Base-by-base conservation (phyloP, 2,329 filamentous ascomycete species). In the Fusarium globosum region DNA sequence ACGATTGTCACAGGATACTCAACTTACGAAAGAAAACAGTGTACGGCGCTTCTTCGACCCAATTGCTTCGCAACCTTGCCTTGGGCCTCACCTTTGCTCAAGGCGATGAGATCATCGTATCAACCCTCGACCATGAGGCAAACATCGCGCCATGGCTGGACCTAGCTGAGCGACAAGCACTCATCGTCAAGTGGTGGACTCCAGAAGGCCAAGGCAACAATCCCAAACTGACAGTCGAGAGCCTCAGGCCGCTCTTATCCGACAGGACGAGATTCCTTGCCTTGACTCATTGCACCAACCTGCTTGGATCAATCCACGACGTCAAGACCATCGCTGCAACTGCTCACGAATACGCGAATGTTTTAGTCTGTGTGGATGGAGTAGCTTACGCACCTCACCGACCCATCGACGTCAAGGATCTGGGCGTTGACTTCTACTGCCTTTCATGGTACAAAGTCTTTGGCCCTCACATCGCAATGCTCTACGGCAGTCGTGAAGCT, bases 381-480 rank as follows among this genome's bases (percentile, higher is more conserved):
- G 93, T 95, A 0, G 91, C 92, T 7, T 94, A 90, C 77, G 93
- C 93, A 1, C 93, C 93, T 1, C 93, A 96, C 80, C 86, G 92
- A 9, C 84, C 84, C 13, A 82, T 96, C 16, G 91, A 96, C 79
- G 91, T 95, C 9, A 86, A 88, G 71, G 89, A 83, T 1, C 84
- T 94, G 1, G 92, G 88, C 2, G 91, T 92, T 0, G 93, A 96
- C 78, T 91, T 95, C 74, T 96, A 95, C 80, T 83, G 86, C n/a
- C 94, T 95, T 78, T 91, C 88, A 1, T 95, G 93, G 93, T 95
- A 95, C 82, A 96, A 96, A 80, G 89, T 95, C 4, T 95, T 93
- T 78, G 93, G 93, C 0, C 93, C 93, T 2, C 93, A 95, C 74
- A 86, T 95, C 3, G 87, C 92, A 0, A 88, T 92, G 71, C 83